Evolutionary conservation across 352 stramenopile genomes (phyloP), one percentile per base, ranked within the genome.

Genomic region (Phytophthora sansomeana): DNA sequence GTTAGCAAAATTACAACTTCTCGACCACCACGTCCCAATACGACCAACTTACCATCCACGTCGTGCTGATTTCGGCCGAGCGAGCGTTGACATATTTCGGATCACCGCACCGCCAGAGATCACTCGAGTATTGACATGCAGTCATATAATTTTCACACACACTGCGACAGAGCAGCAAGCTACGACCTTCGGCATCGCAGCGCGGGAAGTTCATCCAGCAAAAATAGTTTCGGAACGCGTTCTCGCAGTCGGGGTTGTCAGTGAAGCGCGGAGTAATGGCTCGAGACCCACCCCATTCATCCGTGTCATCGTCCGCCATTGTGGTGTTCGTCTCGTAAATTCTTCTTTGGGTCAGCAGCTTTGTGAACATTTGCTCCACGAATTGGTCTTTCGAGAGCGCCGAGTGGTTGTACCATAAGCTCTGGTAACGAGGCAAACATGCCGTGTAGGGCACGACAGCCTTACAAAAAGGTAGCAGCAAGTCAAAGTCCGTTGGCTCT

Each of bases 141-240:
- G 80, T 90, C 67, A 97, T 96, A 61, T 87, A 97, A 63, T 98
- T 98, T 60, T 97, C 88, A 59, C 92, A 97, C 14, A 95, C 89
- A 43, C 85, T 96, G 51, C 89, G 83, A 26, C 92, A 98, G 29
- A 97, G 60, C 58, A 95, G 69, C 38, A 98, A 67, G 26, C 83
- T 95, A 10, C 78, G 64, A 6, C 87, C 80, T 52, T 95, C 87
- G 21, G 88, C 77, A 63, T 97, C 91, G 71, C 91, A 98, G 30
- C 92, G 81, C 17, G 92, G 92, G 64, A 97, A 97, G 71, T 97
- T 98, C 14, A 97, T 46, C 87, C 85, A 98, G 68, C 91, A 98
- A 30, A 94, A 88, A 63, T 95, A 97, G 58, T 95, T 95, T 36
- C 74, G 73, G 66, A 95, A 98, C n/a, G 92, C 89, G 53, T 96